phyloP scores from a whole-genome alignment of 768 basidiomycete species.

The Hemileccinum rubropunctum region DNA sequence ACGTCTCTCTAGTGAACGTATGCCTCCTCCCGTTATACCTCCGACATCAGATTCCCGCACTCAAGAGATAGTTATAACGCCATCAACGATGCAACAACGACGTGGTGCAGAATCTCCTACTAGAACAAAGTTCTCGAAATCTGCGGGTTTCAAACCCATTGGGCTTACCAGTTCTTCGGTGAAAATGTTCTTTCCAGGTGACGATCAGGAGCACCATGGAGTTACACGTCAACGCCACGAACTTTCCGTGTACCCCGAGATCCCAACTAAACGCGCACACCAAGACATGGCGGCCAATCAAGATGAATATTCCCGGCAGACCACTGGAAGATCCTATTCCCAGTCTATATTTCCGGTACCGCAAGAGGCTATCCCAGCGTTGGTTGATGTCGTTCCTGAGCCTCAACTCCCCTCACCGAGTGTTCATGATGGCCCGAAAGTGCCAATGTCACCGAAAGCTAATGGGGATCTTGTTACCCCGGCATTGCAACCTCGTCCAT shows the following conservation, averaged over 20 bases:
- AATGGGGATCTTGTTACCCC: constrained; percentile 23
- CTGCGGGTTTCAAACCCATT: constrained; percentile 67
- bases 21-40: constrained; percentile 34
- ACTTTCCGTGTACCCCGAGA: constrained; percentile 18
- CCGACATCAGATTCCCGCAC: constrained; percentile 12
- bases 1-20: constrained; percentile 28
- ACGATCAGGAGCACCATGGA: constrained; percentile 58
- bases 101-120: constrained; percentile 18
- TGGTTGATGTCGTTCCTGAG: constrained; percentile 12
- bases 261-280: constrained; percentile 28
- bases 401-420: constrained; percentile 16
- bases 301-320: constrained; percentile 17
- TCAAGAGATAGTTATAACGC: constrained; percentile 8
- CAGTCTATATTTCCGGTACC: background rate
- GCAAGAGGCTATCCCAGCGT: constrained; percentile 10
- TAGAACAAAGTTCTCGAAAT: constrained; percentile 31
- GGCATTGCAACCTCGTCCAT: constrained; percentile 15
- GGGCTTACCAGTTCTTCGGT: constrained; percentile 51
- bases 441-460: constrained; percentile 22
- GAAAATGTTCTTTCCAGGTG: constrained; percentile 79
- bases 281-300: constrained; percentile 20
- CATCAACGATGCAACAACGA: constrained; percentile 15
- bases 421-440: constrained; percentile 20
- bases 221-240: constrained; percentile 17
- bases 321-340: constrained; percentile 1